phyloP scores from a whole-genome alignment of 768 basidiomycete species.

The Rhodotorula graminis region DNA sequence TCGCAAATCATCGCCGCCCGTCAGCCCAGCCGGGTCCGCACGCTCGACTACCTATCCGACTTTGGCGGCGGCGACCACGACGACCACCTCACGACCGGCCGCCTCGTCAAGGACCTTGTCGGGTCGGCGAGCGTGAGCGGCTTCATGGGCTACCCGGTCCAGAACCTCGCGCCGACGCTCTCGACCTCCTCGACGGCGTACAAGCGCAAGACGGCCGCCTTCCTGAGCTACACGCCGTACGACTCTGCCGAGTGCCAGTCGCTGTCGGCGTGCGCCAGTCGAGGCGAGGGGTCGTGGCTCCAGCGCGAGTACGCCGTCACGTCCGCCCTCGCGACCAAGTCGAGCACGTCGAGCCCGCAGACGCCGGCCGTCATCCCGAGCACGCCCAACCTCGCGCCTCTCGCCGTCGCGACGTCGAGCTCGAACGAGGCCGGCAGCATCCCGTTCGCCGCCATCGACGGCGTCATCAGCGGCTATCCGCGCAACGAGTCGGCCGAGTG shows the following conservation, averaged over 20 bases:
- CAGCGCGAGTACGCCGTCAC: constrained; percentile 30
- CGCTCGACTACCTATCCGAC: constrained; percentile 17
- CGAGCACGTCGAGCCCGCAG: not conserved
- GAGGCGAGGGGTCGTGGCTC: constrained; percentile 32
- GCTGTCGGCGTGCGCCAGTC: constrained; percentile 9
- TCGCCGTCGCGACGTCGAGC: not conserved
- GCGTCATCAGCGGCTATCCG: constrained; percentile 14
- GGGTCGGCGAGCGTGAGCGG: not conserved
- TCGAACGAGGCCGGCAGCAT: not conserved
- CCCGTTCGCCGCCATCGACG: constrained; percentile 6
- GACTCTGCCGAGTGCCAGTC: constrained; percentile 36
- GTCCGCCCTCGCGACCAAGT: not conserved
- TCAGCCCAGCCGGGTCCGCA: constrained; percentile 1
- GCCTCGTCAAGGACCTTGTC: not conserved
- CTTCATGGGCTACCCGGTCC: constrained; percentile 12
- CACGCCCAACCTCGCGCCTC: constrained; percentile 3
- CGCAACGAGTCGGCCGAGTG: constrained; percentile 4
- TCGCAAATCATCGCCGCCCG: constrained; percentile 13
- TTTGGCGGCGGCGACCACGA: constrained; percentile 20
- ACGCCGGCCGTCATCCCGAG: not conserved
- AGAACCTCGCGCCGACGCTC: constrained; percentile 26
- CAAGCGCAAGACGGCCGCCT: constrained; percentile 20
- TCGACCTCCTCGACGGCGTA: constrained; percentile 3
- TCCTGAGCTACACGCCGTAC: constrained; percentile 39
- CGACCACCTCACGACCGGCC: constrained; percentile 13